A percentile compares a stretch with the other conserved stretches of the same genome.
phyloP scores from a whole-genome alignment of 2,329 filamentous ascomycete genomes.

The Neoascochyta sp. region DNA sequence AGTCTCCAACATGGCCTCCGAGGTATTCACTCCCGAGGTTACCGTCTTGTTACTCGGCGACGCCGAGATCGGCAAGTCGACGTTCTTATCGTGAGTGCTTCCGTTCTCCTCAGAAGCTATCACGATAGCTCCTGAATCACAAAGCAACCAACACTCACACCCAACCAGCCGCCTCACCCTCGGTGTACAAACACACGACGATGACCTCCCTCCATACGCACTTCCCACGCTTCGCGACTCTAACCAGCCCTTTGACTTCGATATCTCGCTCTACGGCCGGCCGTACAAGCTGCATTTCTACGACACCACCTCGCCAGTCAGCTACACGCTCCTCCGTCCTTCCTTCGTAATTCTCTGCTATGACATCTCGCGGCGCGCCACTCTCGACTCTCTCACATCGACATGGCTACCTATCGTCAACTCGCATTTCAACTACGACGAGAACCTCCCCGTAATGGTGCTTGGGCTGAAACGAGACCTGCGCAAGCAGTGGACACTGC shows the following conservation, averaged over 20 bases:
- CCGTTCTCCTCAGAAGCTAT: constrained; percentile 1
- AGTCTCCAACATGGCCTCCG: constrained; percentile 17
- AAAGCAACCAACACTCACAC: not conserved
- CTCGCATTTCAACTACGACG: constrained; percentile 52
- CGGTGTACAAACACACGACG: constrained; percentile 24
- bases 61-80: constrained; percentile 58
- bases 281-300: constrained; percentile 55
- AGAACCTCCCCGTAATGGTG: constrained; percentile 55
- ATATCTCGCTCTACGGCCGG: constrained; percentile 55
- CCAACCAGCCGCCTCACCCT: constrained; percentile 30
- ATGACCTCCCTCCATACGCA: constrained; percentile 31
- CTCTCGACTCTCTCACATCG: constrained; percentile 47
- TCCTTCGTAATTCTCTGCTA: constrained; percentile 57
- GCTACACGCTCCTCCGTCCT: constrained; percentile 54
- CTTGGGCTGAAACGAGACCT: constrained; percentile 58
- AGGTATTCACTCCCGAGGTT: constrained; percentile 39
- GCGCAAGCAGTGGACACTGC: constrained; percentile 42
- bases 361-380: constrained; percentile 53
- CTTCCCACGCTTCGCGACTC: constrained; percentile 50
- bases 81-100: constrained; percentile 57
- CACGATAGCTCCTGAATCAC: not conserved
- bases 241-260: constrained; percentile 58
- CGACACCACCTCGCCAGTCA: constrained; percentile 55
- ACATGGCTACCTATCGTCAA: constrained; percentile 46
- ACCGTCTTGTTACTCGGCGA: constrained; percentile 58